A percentile compares a stretch with the other conserved stretches of the same genome.
These are phyloP conservation scores for Chaetomium cochliodes DNA, from an alignment of 495 filamentous ascomycete species.

Conservation along the genomic window DNA sequence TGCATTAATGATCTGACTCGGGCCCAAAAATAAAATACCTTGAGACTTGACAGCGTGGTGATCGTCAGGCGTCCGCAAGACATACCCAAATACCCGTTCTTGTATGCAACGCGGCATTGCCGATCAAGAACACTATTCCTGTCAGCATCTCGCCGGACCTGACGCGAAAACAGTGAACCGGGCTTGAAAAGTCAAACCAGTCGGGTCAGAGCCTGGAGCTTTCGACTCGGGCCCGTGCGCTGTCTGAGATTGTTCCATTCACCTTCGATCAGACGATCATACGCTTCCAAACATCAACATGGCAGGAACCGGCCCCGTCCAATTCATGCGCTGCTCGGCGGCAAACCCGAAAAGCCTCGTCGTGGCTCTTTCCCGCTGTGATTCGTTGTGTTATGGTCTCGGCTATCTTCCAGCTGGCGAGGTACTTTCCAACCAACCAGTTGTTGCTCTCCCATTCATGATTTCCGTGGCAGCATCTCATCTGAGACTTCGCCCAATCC, in stretches of 20 bases:
- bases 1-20: too few relatives aligned
- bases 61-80: too few relatives aligned
- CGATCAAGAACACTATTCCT: background rate
- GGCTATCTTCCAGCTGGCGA: background rate
- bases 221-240: conserved; percentile 17
- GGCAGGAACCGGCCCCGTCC: background rate
- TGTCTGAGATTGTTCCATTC: conserved; percentile 32
- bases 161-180: too few relatives aligned
- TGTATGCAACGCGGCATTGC: background rate
- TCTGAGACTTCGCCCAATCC: background rate
- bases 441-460: background rate
- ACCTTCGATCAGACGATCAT: conserved; percentile 35
- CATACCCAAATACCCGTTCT: too few relatives aligned
- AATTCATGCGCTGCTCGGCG: conserved; percentile 9
- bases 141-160: too few relatives aligned
- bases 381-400: background rate
- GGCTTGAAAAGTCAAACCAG: too few relatives aligned
- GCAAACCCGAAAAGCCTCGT: conserved; percentile 10
- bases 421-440: background rate
- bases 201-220: background rate
- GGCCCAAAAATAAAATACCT: too few relatives aligned
- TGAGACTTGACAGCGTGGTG: too few relatives aligned
- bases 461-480: background rate
- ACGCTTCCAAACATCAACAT: conserved; percentile 20
- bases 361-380: conserved; percentile 3